Conservation (phyloP, 2,329 filamentous ascomycete genomes). For the Cladophialophora carrionii region DNA sequence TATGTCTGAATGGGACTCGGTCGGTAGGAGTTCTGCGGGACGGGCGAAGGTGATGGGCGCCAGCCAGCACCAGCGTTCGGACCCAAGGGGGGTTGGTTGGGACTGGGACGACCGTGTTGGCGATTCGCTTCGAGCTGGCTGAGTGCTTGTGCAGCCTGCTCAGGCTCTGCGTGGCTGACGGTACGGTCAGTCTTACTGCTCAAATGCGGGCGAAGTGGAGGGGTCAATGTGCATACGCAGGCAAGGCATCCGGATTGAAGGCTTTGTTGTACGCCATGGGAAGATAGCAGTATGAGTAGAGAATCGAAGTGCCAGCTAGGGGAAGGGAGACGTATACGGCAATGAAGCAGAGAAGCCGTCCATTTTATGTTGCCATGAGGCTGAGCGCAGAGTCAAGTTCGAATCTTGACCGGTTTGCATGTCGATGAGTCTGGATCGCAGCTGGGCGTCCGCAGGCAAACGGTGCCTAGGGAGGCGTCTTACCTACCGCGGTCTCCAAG, state of each 20-base stretch:
- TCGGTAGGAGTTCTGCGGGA: slow-evolving; percentile 24
- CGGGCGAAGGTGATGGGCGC: slow-evolving; percentile 38
- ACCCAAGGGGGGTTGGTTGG: slow-evolving; percentile 40
- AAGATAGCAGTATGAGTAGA: neutral
- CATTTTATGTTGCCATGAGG: slow-evolving; percentile 12
- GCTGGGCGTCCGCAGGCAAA: slow-evolving; percentile 14
- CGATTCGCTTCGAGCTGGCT: slow-evolving; percentile 38
- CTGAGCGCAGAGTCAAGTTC: slow-evolving; percentile 14
- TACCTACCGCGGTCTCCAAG: neutral
- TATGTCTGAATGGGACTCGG: slow-evolving; percentile 31
- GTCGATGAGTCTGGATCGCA: slow-evolving; percentile 1
- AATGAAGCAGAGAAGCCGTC: neutral
- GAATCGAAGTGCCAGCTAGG: neutral
- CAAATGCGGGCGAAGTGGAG: slow-evolving; percentile 31
- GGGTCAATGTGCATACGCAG: slow-evolving; percentile 66
- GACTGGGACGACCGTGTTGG: slow-evolving; percentile 27
- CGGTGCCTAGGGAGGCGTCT: neutral
- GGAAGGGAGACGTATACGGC: neutral
- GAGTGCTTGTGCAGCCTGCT: slow-evolving; percentile 57
- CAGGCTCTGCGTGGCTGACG: slow-evolving; percentile 72
- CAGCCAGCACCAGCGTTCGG: slow-evolving; percentile 24
- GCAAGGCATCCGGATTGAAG: slow-evolving; percentile 92
- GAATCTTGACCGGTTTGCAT: slow-evolving; percentile 3
- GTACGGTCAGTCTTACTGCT: slow-evolving; percentile 34
- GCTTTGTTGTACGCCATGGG: slow-evolving; percentile 90